These are phyloP conservation scores for Aphanoascus verrucosus DNA, from an alignment of 2,329 filamentous ascomycete genomes.

Conservation along the genomic window DNA sequence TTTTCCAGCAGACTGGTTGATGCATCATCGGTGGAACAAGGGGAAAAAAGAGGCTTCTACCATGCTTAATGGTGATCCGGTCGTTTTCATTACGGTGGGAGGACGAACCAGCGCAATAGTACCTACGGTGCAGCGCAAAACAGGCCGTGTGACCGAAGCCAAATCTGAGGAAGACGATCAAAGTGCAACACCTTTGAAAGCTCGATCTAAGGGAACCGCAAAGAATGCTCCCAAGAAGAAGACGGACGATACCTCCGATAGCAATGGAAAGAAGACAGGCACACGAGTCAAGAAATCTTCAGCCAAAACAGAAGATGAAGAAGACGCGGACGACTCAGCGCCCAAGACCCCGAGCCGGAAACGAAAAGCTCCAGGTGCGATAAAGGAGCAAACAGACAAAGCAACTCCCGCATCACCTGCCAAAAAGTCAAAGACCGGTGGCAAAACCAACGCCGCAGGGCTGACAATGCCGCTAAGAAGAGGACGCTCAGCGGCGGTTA, in stretches of 20 bases:
- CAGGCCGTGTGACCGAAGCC: conserved; percentile 43
- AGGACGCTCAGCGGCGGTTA: conserved; percentile 14
- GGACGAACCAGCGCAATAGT: conserved; percentile 86
- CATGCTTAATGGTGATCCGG: conserved; percentile 73
- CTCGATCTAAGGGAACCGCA: not conserved
- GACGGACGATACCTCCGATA: not conserved
- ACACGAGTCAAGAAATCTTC: not conserved
- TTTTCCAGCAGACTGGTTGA: conserved; percentile 81
- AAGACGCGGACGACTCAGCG: not conserved
- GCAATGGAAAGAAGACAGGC: conserved; percentile 5
- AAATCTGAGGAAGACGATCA: conserved; percentile 3
- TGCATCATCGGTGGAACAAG: conserved; percentile 81
- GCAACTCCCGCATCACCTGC: not conserved
- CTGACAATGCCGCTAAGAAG: conserved; percentile 10
- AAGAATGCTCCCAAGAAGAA: conserved; percentile 1
- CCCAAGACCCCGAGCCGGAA: conserved; percentile 3
- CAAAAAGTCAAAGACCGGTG: conserved; percentile 4
- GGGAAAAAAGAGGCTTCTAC: conserved; percentile 60
- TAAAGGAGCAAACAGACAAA: not conserved
- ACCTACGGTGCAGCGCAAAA: conserved; percentile 77
- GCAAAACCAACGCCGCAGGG: not conserved
- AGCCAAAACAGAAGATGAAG: conserved; percentile 7
- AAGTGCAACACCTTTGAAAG: not conserved
- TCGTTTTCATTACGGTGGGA: conserved; percentile 78
- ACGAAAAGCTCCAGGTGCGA: conserved; percentile 3